Evolutionary conservation across 495 filamentous ascomycete genomes (phyloP).

Genomic region (Daldinia concentrica): DNA sequence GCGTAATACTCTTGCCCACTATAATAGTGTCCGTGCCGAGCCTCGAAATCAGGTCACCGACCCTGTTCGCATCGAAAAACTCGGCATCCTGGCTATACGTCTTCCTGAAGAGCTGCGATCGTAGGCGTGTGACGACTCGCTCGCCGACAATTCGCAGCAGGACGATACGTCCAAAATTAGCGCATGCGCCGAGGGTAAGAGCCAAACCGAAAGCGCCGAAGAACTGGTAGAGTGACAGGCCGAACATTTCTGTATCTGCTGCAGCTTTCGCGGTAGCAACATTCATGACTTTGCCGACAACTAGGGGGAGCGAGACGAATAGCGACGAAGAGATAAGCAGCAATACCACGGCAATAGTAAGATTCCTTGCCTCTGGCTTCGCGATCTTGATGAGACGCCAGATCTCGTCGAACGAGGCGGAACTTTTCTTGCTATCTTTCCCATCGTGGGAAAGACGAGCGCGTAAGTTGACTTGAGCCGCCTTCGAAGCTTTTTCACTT

Average conservation of each 20-base stretch:
- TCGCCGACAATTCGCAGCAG: constrained; percentile 96
- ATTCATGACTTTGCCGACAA: constrained; percentile 95
- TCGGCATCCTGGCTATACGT: constrained; percentile 96
- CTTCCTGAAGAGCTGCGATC: constrained; percentile 86
- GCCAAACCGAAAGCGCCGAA: constrained; percentile 77
- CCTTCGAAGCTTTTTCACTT: constrained; percentile 80
- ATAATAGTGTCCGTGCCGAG: constrained; percentile 96
- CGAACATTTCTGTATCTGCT: constrained; percentile 71
- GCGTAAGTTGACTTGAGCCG: constrained; percentile 88
- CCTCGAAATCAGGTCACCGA: constrained; percentile 94
- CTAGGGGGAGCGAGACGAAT: constrained; percentile 94
- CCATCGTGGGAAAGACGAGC: constrained; percentile 87
- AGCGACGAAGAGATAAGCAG: constrained; percentile 87
- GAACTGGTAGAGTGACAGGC: constrained; percentile 77
- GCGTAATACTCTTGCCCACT: constrained; percentile 97
- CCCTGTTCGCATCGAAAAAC: constrained; percentile 97
- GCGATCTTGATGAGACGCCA: constrained; percentile 91
- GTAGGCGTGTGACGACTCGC: constrained; percentile 86
- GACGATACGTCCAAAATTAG: constrained; percentile 94
- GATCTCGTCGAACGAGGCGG: constrained; percentile 75
- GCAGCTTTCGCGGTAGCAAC: constrained; percentile 70
- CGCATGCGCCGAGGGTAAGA: constrained; percentile 76
- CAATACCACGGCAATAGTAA: constrained; percentile 82
- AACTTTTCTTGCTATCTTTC: constrained; percentile 61
- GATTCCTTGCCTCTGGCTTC: constrained; percentile 78